Conservation (phyloP, 805 yeast species). For the Scheffersomyces coipomensis region DNA sequence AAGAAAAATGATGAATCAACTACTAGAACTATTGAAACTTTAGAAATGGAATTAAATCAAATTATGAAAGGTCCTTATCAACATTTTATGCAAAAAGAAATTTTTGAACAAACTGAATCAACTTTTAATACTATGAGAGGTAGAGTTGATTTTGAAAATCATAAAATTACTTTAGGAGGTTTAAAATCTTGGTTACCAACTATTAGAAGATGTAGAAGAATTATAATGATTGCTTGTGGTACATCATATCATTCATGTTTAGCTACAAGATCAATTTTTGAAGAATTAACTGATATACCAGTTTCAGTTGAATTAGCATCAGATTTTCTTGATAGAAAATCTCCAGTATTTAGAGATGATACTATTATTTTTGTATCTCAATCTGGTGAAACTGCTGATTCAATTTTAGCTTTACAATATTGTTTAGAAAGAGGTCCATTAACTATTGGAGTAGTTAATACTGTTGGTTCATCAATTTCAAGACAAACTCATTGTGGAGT, state of each 20-base stretch:
- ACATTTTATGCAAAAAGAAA: slow-evolving; percentile 99
- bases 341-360: slow-evolving; percentile 98
- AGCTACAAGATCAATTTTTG: slow-evolving; percentile 95
- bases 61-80: slow-evolving; percentile 96
- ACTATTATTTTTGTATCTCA: slow-evolving; percentile 97
- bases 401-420: slow-evolving; percentile 91
- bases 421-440: slow-evolving; percentile 96
- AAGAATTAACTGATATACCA: slow-evolving; percentile 93
- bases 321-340: slow-evolving; percentile 88
- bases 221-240: slow-evolving; percentile 99
- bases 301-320: slow-evolving; percentile 91
- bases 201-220: slow-evolving; percentile 90
- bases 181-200: slow-evolving; percentile 79
- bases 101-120: slow-evolving; percentile 97
- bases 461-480: slow-evolving; percentile 95
- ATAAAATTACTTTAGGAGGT: slow-evolving; percentile 83
- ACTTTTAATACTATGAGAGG: slow-evolving; percentile 99
- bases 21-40: slow-evolving; percentile 91
- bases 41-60: slow-evolving; percentile 95
- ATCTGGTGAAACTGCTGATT: slow-evolving; percentile 98
- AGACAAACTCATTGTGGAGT: slow-evolving; percentile 99
- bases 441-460: slow-evolving; percentile 95
- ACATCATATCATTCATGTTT: slow-evolving; percentile 98
- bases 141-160: slow-evolving; percentile 87
- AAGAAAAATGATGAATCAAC: slow-evolving; percentile 82